Conservation (phyloP, 352 stramenopile genomes). For the Pythium myriotylum region DNA sequence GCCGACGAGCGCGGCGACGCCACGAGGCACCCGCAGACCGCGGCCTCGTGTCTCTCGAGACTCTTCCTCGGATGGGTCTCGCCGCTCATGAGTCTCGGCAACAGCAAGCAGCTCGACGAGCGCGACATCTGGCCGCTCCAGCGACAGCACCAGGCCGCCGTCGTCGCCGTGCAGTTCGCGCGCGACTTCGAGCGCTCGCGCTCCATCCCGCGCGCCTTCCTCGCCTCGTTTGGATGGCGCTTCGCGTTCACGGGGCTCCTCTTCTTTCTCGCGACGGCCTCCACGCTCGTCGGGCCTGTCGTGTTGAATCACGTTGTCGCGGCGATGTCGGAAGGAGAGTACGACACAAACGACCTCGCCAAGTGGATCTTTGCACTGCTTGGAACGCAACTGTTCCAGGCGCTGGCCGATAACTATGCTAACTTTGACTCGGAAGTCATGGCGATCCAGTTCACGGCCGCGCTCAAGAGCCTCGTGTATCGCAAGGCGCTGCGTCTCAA, state of each 20-base stretch:
- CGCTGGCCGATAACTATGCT: conserved; percentile 47
- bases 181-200: conserved; percentile 32
- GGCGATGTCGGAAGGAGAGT: conserved; percentile 25
- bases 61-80: conserved; percentile 49
- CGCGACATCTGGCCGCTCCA: conserved; percentile 47
- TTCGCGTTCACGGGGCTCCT: conserved; percentile 36
- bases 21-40: conserved; percentile 16
- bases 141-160: conserved; percentile 26
- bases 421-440: conserved; percentile 51
- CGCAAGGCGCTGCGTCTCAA: conserved; percentile 48
- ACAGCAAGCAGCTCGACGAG: conserved; percentile 43
- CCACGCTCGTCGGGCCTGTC: conserved; percentile 40
- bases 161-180: conserved; percentile 25
- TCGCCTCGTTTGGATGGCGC: conserved; percentile 37
- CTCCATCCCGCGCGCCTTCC: conserved; percentile 41
- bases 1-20: conserved; percentile 10
- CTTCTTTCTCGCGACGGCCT: conserved; percentile 43
- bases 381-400: conserved; percentile 45
- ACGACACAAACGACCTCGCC: conserved; percentile 16
- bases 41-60: conserved; percentile 32
- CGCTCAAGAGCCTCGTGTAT: conserved; percentile 53
- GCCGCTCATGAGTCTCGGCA: conserved; percentile 46
- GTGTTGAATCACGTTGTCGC: conserved; percentile 43
- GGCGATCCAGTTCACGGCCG: conserved; percentile 47
- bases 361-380: conserved; percentile 48